Conservation (phyloP, 2,329 filamentous ascomycete genomes). For the Xylariales sp. region DNA sequence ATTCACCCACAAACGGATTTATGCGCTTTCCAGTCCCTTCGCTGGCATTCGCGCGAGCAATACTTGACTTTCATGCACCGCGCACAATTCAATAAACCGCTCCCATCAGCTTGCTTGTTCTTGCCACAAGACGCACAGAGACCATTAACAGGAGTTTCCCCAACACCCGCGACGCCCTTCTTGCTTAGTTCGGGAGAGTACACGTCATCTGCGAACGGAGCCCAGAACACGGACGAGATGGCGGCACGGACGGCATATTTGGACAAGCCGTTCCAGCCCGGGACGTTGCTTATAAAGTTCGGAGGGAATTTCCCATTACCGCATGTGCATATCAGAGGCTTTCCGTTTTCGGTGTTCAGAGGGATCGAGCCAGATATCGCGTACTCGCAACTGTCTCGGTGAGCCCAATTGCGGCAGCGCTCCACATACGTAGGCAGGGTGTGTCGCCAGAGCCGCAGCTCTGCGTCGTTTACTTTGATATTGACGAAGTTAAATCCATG, state of each 20-base stretch:
- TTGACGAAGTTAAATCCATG: constrained; percentile 51
- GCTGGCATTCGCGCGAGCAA: constrained; percentile 40
- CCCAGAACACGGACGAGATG: constrained; percentile 65
- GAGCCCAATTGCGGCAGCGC: constrained; percentile 60
- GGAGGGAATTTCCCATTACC: constrained; percentile 57
- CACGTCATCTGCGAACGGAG: constrained; percentile 41
- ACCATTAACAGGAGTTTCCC: constrained; percentile 8
- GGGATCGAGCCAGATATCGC: constrained; percentile 51
- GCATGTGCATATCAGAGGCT: constrained; percentile 58
- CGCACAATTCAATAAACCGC: constrained; percentile 30
- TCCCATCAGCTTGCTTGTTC: constrained; percentile 12
- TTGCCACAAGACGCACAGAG: constrained; percentile 22
- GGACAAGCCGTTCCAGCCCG: constrained; percentile 54
- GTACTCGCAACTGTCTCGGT: constrained; percentile 58
- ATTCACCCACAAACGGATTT: too few relatives aligned
- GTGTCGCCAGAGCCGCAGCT: constrained; percentile 65
- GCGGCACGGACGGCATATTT: constrained; percentile 64
- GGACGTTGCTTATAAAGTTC: constrained; percentile 52
- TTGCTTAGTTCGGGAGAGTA: constrained; percentile 6
- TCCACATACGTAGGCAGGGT: constrained; percentile 58
- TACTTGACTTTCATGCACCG: constrained; percentile 44
- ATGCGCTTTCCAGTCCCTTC: too few relatives aligned
- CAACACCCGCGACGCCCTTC: background rate
- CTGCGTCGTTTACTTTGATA: constrained; percentile 59
- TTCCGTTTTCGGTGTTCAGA: constrained; percentile 51